Evolutionary conservation across 129 eudicot species (phyloP), one percentile per base, ranked within the genome.

Genomic region (Chrysanthemum seticuspe): DNA sequence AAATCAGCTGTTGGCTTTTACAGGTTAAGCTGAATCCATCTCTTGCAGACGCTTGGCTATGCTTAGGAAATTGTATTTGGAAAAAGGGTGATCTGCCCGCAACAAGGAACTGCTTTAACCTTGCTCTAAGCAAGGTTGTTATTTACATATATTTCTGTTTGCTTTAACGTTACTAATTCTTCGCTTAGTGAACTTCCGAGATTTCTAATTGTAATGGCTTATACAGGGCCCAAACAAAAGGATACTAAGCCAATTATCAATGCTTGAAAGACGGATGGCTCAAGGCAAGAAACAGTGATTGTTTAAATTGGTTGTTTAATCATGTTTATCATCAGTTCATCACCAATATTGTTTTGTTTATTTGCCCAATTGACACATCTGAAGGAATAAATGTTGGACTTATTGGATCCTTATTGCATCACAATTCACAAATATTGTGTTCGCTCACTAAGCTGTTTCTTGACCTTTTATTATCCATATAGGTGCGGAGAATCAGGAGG

Each of bases 211-310:
- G 49, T 69, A 73, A 65, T 60, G 23, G 45, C 34, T 19, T 64
- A 18, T 80, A 51, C 79, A 93, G 98, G 99, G 96, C 56, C 89
- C 93, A 55, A 82, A 86, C 69, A 94, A 94, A 77, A 85, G 73
- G 76, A 83, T 94, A 84, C 97, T 94, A 67, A 81, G 91, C 79
- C 97, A 90, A 71, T 82, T 94, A 78, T 94, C 99, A 76, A 94
- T 94, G 99, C 99, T 94, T 69, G 99, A 90, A 83, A 90, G 99
- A 79, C 88, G 85, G 78, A 82, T 94, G 92, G 96, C 91, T 81
- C 96, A 90, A 88, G 99, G 98, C 72, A 85, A 80, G 85, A 60
- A 62, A 31, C 13, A 47, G 69, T 40, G 16, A 45, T 69, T 74
- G 56, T 74, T 51, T 57, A n/a, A 34, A 5, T 19, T 79, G 7